Evolutionary conservation across 1,139 yeast species (phyloP).

Genomic region (Taphrina pruni): DNA sequence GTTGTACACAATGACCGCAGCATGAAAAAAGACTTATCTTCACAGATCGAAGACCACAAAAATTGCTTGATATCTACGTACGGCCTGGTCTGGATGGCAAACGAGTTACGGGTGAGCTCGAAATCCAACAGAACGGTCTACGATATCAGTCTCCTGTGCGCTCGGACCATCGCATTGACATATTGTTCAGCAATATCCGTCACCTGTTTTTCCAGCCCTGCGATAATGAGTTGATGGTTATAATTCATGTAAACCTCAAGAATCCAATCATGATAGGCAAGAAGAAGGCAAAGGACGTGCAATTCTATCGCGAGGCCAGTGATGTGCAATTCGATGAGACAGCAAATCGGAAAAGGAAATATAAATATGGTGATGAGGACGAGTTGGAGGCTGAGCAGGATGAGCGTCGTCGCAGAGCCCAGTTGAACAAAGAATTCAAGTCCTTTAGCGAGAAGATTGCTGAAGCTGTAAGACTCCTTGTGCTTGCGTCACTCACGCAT

Average conservation of each 20-base stretch:
- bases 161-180: slow-evolving; percentile 84
- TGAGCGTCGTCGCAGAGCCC: slow-evolving; percentile 88
- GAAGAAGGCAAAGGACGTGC: slow-evolving; percentile 92
- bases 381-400: slow-evolving; percentile 98
- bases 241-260: slow-evolving; percentile 90
- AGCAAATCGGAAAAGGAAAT: slow-evolving; percentile 86
- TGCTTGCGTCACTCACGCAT: not conserved
- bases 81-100: slow-evolving; percentile 97
- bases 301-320: slow-evolving; percentile 94
- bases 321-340: slow-evolving; percentile 98
- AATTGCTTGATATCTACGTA: slow-evolving; percentile 84
- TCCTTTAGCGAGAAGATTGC: slow-evolving; percentile 88
- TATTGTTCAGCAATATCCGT: slow-evolving; percentile 85
- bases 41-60: slow-evolving; percentile 72
- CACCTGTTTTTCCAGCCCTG: slow-evolving; percentile 95
- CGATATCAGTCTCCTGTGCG: slow-evolving; percentile 83
- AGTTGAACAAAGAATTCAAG: slow-evolving; percentile 89
- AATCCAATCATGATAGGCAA: slow-evolving; percentile 95
- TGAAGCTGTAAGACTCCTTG: slow-evolving; percentile 66
- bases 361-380: slow-evolving; percentile 97
- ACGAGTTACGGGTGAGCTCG: slow-evolving; percentile 87
- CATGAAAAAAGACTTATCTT: not conserved
- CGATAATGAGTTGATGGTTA: slow-evolving; percentile 89
- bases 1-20: not conserved
- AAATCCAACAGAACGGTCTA: slow-evolving; percentile 94